phyloP scores from a whole-genome alignment of 768 basidiomycete genomes.

The Boletus bicolor region DNA sequence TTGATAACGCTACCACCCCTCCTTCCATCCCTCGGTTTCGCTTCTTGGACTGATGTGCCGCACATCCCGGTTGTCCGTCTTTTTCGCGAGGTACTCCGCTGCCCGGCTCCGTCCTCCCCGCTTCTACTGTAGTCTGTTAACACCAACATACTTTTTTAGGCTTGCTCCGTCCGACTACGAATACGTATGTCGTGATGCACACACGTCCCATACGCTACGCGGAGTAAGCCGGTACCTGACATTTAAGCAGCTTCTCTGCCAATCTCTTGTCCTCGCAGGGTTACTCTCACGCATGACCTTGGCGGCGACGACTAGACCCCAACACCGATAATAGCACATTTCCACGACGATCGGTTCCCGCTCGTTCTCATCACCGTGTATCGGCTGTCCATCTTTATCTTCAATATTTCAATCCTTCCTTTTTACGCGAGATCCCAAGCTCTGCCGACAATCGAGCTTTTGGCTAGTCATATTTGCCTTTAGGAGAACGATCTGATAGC shows the following conservation, averaged over 20 bases:
- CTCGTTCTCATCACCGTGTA: background rate
- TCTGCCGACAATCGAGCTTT: background rate
- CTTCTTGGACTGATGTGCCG: background rate
- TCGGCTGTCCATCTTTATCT: background rate
- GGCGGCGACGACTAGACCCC: conserved; percentile 8
- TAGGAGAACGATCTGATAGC: background rate
- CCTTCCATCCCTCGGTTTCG: background rate
- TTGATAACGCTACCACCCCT: too few species aligned
- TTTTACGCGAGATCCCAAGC: background rate
- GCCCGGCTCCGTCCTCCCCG: background rate
- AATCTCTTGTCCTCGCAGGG: conserved; percentile 1
- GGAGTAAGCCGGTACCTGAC: conserved; percentile 20
- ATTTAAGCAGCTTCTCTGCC: background rate
- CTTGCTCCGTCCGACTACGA: background rate
- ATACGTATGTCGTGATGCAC: conserved; percentile 2
- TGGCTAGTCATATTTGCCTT: background rate
- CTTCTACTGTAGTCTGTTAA: too few species aligned
- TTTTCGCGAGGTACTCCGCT: background rate
- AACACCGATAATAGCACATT: conserved; percentile 3
- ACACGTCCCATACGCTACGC: background rate
- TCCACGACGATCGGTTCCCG: conserved; percentile 20
- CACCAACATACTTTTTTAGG: background rate
- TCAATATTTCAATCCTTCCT: background rate
- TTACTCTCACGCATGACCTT: conserved; percentile 13
- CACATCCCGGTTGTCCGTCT: too few species aligned